Conservation (phyloP, 129 eudicot genomes). For the Oenanthe sinensis region DNA sequence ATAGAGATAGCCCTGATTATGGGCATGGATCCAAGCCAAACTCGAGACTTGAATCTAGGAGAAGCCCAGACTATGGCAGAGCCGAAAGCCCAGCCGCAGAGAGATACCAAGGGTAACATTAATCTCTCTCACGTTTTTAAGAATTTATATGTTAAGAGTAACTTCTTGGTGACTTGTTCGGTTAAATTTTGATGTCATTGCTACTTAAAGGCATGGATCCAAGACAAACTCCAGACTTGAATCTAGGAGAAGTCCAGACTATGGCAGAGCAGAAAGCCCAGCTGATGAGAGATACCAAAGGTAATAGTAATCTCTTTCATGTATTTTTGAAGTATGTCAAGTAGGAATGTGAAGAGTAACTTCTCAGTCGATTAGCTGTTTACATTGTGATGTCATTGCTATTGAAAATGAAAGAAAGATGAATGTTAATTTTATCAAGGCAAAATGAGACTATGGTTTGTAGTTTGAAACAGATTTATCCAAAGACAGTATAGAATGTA, state of each 20-base stretch:
- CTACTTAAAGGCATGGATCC: conserved; percentile 33
- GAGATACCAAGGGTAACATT: conserved; percentile 6
- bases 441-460: not conserved
- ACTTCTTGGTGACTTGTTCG: not conserved
- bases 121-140: not conserved
- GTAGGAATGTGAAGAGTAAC: not conserved
- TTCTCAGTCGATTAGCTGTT: not conserved
- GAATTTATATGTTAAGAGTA: not conserved
- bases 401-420: not conserved
- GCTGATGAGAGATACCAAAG: conserved; percentile 8
- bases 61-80: conserved; percentile 21
- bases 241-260: conserved; percentile 23
- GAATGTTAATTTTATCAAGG: not conserved
- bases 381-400: not conserved
- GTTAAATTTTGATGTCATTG: not conserved
- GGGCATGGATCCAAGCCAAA: conserved; percentile 47
- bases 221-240: conserved; percentile 20
- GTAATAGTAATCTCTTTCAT: not conserved
- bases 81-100: conserved; percentile 8
- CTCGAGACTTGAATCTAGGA: conserved; percentile 21
- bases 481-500: not conserved
- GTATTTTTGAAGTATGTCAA: not conserved
- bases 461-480: not conserved
- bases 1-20: conserved; percentile 88
- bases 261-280: conserved; percentile 10